These are phyloP conservation scores for Platismatia glauca DNA, from an alignment of 495 filamentous ascomycete genomes.

Conservation along the genomic window DNA sequence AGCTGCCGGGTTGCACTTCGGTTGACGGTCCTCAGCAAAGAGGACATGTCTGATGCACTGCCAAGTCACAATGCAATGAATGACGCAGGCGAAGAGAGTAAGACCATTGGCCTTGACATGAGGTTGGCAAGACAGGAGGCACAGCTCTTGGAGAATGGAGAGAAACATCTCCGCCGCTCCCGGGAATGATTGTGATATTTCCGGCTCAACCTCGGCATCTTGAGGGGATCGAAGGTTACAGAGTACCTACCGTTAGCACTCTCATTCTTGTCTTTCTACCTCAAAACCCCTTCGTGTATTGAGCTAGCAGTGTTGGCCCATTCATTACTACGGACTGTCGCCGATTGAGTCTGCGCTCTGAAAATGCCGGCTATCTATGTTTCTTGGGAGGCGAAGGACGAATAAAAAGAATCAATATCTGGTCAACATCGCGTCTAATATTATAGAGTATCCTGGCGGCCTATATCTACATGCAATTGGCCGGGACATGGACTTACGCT, in stretches of 20 bases:
- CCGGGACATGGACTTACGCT: neutral
- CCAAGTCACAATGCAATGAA: neutral
- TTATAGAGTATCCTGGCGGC: neutral
- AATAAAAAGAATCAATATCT: neutral
- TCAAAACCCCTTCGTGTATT: neutral
- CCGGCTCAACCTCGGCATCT: neutral
- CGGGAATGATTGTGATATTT: neutral
- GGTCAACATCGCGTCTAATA: neutral
- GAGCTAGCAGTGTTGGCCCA: neutral
- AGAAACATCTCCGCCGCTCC: neutral
- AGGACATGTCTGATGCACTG: constrained; percentile 2
- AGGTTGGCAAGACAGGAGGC: neutral
- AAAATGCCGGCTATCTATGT: neutral
- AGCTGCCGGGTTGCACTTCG: constrained; percentile 5
- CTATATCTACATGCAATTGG: neutral
- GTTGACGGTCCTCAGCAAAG: constrained; percentile 12
- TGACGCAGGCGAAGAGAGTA: neutral
- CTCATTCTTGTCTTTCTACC: neutral
- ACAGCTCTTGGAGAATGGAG: neutral
- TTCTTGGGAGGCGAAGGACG: neutral
- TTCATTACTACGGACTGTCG: neutral
- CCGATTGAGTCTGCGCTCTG: neutral
- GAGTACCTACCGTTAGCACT: neutral
- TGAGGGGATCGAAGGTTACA: neutral
- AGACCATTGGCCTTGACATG: neutral